Evolutionary conservation across 2,329 filamentous ascomycete species (phyloP), one percentile per base, ranked within the genome.

Genomic region (Cryphonectria nitschkei): DNA sequence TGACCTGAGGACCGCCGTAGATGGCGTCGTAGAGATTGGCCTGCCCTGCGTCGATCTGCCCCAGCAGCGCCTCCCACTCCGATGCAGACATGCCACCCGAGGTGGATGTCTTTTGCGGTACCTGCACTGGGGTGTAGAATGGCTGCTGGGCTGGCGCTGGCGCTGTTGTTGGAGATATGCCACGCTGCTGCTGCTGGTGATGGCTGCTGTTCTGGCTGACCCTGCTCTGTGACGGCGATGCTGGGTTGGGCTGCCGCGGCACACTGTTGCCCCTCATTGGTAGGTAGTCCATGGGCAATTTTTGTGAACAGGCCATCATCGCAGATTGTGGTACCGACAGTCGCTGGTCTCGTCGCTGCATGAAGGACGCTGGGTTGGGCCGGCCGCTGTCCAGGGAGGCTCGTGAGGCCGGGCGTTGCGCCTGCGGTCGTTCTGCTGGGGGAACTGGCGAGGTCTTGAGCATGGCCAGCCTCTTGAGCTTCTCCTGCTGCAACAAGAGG

Each of bases 1-100:
- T 82, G 73, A 83, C 80, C 62, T 84, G 84, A 13, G 87, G 85
- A 0, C 92, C 92, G 52, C 92, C 92, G 75, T 94, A 94, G 69
- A 94, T 93, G 56, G 90, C 91, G 77, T 94, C 91, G 79, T 93
- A 96, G n/a, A 97, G 91, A 77, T 95, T 97, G 68, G 90, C 89
- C 74, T 91, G 87, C 0, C 93, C 93, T 50, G 90, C 90, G 75
- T 97, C 94, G 79, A 97, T 89, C 32, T 91, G 91, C 4, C 92
- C 90, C 1, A 97, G 85, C 0, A 97, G 85, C 1, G 91, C 89
- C 79, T 97, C 94, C 94, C 94, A 97, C 75, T 96, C 93, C 0
- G 89, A 85, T 11, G 90, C 82, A 0, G 89, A 89, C 16, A 91
- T 85, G 22, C 81, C 82, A 3, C 79, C 73, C 76, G 74, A 54